Evolutionary conservation across 2,329 filamentous ascomycete species (phyloP).

Genomic region (Myriosclerotinia curreyana): DNA sequence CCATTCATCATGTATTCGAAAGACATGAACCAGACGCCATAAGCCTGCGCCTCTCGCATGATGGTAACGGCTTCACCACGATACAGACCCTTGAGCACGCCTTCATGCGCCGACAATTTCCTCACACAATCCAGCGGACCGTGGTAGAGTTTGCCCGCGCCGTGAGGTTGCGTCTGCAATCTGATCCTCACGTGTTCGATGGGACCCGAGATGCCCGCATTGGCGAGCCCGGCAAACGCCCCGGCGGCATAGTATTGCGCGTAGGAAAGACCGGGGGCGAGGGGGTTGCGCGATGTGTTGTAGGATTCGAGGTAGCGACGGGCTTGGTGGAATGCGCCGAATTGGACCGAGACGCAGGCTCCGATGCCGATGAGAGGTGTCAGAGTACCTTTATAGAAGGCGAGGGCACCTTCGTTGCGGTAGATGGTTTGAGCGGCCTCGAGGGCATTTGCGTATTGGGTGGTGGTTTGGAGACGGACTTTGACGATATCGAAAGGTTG

Average conservation of each 20-base stretch:
- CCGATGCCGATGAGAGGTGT: slow-evolving; percentile 94
- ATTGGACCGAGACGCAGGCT: slow-evolving; percentile 97
- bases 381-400: slow-evolving; percentile 98
- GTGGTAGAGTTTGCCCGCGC: slow-evolving; percentile 69
- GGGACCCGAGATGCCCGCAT: slow-evolving; percentile 81
- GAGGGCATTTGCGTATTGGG: slow-evolving; percentile 74
- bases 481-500: slow-evolving; percentile 91
- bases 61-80: slow-evolving; percentile 84
- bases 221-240: slow-evolving; percentile 88
- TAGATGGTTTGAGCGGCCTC: slow-evolving; percentile 81
- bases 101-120: slow-evolving; percentile 69
- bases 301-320: slow-evolving; percentile 78
- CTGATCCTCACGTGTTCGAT: slow-evolving; percentile 98
- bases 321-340: slow-evolving; percentile 92
- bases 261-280: slow-evolving; percentile 61
- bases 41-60: slow-evolving; percentile 86
- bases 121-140: slow-evolving; percentile 89
- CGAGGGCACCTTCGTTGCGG: slow-evolving; percentile 78
- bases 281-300: slow-evolving; percentile 52
- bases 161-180: slow-evolving; percentile 93
- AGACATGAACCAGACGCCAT: slow-evolving; percentile 90
- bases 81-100: slow-evolving; percentile 72
- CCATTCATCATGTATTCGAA: slow-evolving; percentile 97
- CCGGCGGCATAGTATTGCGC: slow-evolving; percentile 85
- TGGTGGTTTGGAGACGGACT: slow-evolving; percentile 89